Base-by-base conservation (phyloP, 2,329 filamentous ascomycete genomes). In the Meredithiella fracta region DNA sequence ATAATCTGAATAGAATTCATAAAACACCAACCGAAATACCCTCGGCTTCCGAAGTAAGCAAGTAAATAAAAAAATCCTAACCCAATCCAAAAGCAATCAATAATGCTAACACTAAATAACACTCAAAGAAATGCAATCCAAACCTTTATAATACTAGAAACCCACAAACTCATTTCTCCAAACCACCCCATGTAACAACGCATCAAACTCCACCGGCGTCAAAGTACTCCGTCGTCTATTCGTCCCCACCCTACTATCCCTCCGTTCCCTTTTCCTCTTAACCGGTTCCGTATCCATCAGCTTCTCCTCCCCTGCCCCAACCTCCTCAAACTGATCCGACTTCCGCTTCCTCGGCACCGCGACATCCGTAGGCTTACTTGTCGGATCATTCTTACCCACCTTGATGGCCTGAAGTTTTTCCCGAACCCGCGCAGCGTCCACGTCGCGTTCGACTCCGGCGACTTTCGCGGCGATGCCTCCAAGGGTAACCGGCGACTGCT, bases 141-240 rank as follows among this genome's bases (percentile, higher is more conserved):
- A 53, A 53, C 47, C 23, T 51, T 47, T 47, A 40, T 56, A n/a
- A n/a, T n/a, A n/a, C n/a, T n/a, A n/a, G n/a, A n/a, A n/a, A n/a
- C n/a, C n/a, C n/a, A n/a, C n/a, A n/a, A n/a, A n/a, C n/a, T n/a
- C 25, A 31, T 31, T 20, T 31, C 29, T 9, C 17, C 29, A 29
- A 17, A 22, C 7, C 26, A 2, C 5, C 6, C 15, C 51, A 11
- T 29, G 26, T 22, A 56, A 40, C 25, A 56, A 50, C 34, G 50
- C 47, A 22, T 85, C 77, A 64, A 90, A 68, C 67, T 91, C 86
- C 73, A 83, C 83, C 2, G 83, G 80, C 62, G 78, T 88, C 31
- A 91, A 69, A 20, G 85, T 90, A 63, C 50, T 51, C 50, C 83
- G 88, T 65, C 86, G 76, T 64, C 85, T 74, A 64, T 84, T 72